Percentiles rank a stretch among this genome's conserved stretches.
phyloP scores from a whole-genome alignment of 352 stramenopile species.

The Aphanomyces euteiches region DNA sequence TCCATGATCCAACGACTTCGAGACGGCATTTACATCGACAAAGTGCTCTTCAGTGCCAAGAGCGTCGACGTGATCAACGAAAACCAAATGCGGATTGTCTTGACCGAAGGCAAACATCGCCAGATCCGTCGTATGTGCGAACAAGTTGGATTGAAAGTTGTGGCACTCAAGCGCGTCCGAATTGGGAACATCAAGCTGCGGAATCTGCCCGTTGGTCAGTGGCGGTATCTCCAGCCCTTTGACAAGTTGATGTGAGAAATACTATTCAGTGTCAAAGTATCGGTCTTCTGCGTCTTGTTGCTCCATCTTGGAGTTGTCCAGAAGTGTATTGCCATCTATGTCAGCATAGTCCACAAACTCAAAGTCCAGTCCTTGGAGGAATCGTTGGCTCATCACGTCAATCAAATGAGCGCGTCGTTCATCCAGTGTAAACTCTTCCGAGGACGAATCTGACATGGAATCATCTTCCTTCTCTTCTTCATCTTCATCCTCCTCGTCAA shows the following conservation, averaged over 20 bases:
- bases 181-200: slow-evolving; percentile 88
- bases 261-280: slow-evolving; percentile 53
- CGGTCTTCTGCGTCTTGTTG: slow-evolving; percentile 73
- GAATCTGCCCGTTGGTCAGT: slow-evolving; percentile 62
- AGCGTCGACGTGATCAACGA: slow-evolving; percentile 74
- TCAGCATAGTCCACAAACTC: slow-evolving; percentile 61
- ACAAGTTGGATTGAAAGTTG: slow-evolving; percentile 83
- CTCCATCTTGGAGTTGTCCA: slow-evolving; percentile 65
- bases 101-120: slow-evolving; percentile 94
- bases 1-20: slow-evolving; percentile 45
- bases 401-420: slow-evolving; percentile 59
- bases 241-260: slow-evolving; percentile 41
- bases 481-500: slow-evolving; percentile 40
- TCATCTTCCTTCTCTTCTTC: slow-evolving; percentile 36
- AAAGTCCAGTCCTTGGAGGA: slow-evolving; percentile 57
- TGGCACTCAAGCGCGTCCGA: slow-evolving; percentile 87
- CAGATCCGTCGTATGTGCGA: slow-evolving; percentile 97
- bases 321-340: slow-evolving; percentile 55
- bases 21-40: slow-evolving; percentile 49
- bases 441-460: neutral
- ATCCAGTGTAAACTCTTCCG: slow-evolving; percentile 32
- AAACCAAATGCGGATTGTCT: slow-evolving; percentile 80
- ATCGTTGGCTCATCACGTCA: slow-evolving; percentile 68
- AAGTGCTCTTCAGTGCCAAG: slow-evolving; percentile 72
- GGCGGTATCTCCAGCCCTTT: slow-evolving; percentile 72